Evolutionary conservation across 208 protist genomes (phyloP), one percentile per base, ranked within the genome.

Genomic region (Zelonia costaricensis): DNA sequence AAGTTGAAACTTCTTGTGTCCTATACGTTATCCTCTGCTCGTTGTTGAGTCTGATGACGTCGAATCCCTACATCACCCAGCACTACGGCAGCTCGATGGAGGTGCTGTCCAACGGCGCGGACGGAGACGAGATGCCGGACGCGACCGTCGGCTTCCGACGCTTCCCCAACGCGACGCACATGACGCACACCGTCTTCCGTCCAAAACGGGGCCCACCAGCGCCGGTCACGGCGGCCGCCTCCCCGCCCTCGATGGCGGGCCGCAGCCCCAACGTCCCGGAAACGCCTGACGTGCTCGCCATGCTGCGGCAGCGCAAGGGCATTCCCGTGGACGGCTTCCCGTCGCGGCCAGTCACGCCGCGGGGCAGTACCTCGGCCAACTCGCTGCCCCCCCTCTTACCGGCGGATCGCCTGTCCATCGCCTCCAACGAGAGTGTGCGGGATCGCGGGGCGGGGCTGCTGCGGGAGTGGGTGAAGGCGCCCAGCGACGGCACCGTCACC

Each of bases 41-140:
- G 9, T 42, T 42, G 36, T 42, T 42, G 36, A 42, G n/a, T n/a
- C 51, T 42, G 23, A 94, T 91, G 87, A 71, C 49, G 25, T 61
- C 68, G 23, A 94, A 94, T 48, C 88, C 88, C 2, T 89, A 88
- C 58, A 68, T 94, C 8, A 53, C 78, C 2, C 79, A 83, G 25
- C 85, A 88, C 62, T 94, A 86, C 68, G 84, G 86, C 8, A 47
- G 39, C 46, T 69, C 68, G 15, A 52, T 84, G 36, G 69, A 80
- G 46, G 52, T 66, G 55, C 35, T 63, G 36, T 58, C 35, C 27
- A 31, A 15, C 15, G 49, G 45, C 15, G 62, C 30, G 10, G 31
- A 39, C 1, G 77, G 71, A 13, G 62, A 62, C 27, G 70, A 76
- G 13, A 59, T 62, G 6, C 42, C 67, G 4, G 76, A 89, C 40